phyloP scores from a whole-genome alignment of 2,329 filamentous ascomycete genomes.

The Lasiodiplodia theobromae region DNA sequence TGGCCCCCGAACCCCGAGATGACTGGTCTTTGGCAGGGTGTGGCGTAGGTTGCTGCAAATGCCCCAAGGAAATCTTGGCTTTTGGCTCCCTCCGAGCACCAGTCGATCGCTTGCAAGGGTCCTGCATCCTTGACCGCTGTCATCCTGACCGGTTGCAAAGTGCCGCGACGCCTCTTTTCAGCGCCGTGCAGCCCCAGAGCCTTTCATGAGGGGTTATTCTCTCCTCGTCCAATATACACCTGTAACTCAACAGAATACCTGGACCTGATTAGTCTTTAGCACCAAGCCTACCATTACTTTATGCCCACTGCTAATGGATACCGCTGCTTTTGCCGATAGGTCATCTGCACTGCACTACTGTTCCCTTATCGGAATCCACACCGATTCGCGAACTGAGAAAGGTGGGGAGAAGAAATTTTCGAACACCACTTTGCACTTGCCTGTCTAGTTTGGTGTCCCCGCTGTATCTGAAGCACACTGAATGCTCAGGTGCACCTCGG shows the following conservation, averaged over 20 bases:
- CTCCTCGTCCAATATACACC: slow-evolving; percentile 24
- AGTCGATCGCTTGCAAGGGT: slow-evolving; percentile 22
- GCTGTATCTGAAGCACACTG: neutral
- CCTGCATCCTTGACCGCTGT: slow-evolving; percentile 18
- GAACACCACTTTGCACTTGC: slow-evolving; percentile 4
- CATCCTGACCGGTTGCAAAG: slow-evolving; percentile 4
- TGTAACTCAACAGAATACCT: slow-evolving; percentile 13
- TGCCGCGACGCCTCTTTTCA: slow-evolving; percentile 27
- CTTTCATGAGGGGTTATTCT: slow-evolving; percentile 23
- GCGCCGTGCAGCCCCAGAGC: slow-evolving; percentile 16
- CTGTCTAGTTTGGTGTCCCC: neutral
- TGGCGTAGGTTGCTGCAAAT: slow-evolving; percentile 23
- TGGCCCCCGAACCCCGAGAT: slow-evolving; percentile 9
- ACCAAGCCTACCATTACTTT: slow-evolving; percentile 5
- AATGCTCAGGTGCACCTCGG: neutral
- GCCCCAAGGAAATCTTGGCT: slow-evolving; percentile 10
- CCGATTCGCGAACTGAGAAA: slow-evolving; percentile 7
- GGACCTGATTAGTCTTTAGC: slow-evolving; percentile 14
- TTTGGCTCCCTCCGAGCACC: slow-evolving; percentile 10
- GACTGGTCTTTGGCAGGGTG: slow-evolving; percentile 19
- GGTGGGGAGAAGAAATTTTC: slow-evolving; percentile 11
- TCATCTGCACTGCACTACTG: slow-evolving; percentile 16
- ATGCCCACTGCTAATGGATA: slow-evolving; percentile 16
- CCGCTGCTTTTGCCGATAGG: slow-evolving; percentile 13
- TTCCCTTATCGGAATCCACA: slow-evolving; percentile 7